Evolutionary conservation across 805 yeast genomes (phyloP), one percentile per base, ranked within the genome.

Genomic region (Candida anglica): DNA sequence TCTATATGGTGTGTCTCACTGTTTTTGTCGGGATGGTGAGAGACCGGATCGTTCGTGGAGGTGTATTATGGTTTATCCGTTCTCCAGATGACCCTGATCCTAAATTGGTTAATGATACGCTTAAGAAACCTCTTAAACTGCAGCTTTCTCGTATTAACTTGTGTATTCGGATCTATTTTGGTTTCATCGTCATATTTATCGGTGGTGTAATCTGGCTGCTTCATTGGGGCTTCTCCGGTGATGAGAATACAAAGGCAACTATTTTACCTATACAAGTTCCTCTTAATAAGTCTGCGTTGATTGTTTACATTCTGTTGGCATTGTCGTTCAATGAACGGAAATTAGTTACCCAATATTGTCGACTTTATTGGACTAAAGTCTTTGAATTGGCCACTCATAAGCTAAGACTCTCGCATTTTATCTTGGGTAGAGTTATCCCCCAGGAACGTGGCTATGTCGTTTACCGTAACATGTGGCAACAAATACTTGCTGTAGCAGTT

Each of bases 21-120:
- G 63, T 83, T 31, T 91, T 78, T 58, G 88, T 91, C 19, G 85
- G 94, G 14, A 81, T 88, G 88, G 72, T 81, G 15, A 71, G 98
- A 41, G 63, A 73, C 28, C 60, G 66, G 39, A 78, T 87, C 25
- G 69, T 91, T 38, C 73, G 99, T 36, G 81, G 84, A 0, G 99
- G 98, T 9, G 96, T 86, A 6, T 66, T 93, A 30, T 93, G 79
- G 56, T 93, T 93, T 62, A 84, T 93, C 40, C 74, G 96, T 47
- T 87, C 95, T 15, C 96, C 96, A 4, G 96, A 88, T 47, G 97
- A 93, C 53, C 96, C 95, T 25, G 83, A 86, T 46, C 80, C 87
- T 29, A 77, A 91, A 44, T 74, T 93, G 9, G 72, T 91, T 27
- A 91, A 87, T 44, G 96, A 89, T 52, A 93, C 95, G 1, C 58